These are phyloP conservation scores for Russula abietina DNA, from an alignment of 768 basidiomycete genomes.

Conservation along the genomic window DNA sequence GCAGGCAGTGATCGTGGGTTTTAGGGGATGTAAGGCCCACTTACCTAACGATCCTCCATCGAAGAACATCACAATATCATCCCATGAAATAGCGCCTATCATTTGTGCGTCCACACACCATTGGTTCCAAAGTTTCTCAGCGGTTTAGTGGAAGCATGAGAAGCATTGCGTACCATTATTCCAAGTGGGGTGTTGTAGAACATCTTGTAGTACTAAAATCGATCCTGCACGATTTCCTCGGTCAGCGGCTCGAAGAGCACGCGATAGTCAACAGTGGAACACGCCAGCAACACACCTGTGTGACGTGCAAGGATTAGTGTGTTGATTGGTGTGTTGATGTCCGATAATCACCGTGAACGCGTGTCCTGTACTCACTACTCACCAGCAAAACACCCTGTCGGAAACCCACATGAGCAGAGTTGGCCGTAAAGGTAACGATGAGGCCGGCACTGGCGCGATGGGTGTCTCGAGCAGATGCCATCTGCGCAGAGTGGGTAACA, in stretches of 20 bases:
- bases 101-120: constrained; percentile 1
- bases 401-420: too few species aligned
- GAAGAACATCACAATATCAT: constrained; percentile 91
- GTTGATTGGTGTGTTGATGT: constrained; percentile 7
- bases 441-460: too few species aligned
- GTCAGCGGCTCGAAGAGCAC: constrained; percentile 67
- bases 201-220: constrained; percentile 84
- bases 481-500: too few species aligned
- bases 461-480: too few species aligned
- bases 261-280: constrained; percentile 82
- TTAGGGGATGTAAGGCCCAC: constrained; percentile 28
- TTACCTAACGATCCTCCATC: constrained; percentile 84
- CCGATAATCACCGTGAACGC: constrained; percentile 2
- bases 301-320: too few species aligned
- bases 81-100: constrained; percentile 84
- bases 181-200: too few species aligned
- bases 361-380: constrained; percentile 49
- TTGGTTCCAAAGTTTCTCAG: not conserved
- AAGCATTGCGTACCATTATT: too few species aligned
- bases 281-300: constrained; percentile 75
- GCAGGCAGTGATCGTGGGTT: too few species aligned
- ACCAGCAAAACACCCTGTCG: constrained; percentile 78
- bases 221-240: constrained; percentile 62
- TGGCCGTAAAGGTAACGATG: too few species aligned
- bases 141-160: too few species aligned